Evolutionary conservation across 2,329 filamentous ascomycete species (phyloP).

Genomic region (Zymoseptoria crescenta): DNA sequence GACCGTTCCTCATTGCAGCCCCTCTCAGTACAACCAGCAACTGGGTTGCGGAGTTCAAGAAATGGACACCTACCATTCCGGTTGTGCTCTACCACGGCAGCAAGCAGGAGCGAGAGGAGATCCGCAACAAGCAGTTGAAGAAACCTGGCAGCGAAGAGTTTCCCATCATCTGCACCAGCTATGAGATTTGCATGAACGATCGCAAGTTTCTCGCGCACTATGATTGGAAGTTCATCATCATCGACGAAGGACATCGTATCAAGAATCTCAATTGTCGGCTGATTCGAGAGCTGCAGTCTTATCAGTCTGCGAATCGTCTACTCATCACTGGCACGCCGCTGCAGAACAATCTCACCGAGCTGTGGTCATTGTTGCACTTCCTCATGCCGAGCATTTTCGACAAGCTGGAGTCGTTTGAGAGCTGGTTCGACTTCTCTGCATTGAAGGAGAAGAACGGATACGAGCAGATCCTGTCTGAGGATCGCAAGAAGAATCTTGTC

Average conservation of each 20-base stretch:
- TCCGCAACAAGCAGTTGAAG: constrained; percentile 67
- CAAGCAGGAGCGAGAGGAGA: constrained; percentile 64
- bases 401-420: constrained; percentile 84
- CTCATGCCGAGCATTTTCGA: constrained; percentile 88
- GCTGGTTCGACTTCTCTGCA: constrained; percentile 95
- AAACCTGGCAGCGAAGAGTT: constrained; percentile 64
- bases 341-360: constrained; percentile 88
- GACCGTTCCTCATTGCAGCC: constrained; percentile 83
- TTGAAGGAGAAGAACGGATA: constrained; percentile 75
- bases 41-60: constrained; percentile 89
- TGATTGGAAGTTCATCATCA: constrained; percentile 96
- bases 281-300: constrained; percentile 79
- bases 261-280: constrained; percentile 94
- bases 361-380: constrained; percentile 94
- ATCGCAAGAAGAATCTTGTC: constrained; percentile 67
- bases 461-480: constrained; percentile 70
- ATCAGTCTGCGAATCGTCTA: constrained; percentile 81
- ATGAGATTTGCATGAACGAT: constrained; percentile 93
- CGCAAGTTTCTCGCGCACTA: constrained; percentile 72
- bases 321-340: constrained; percentile 91
- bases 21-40: constrained; percentile 88
- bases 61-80: constrained; percentile 83
- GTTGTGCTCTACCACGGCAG: constrained; percentile 86
- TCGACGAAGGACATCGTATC: constrained; percentile 93
- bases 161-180: constrained; percentile 87